A percentile compares a stretch with the other conserved stretches of the same genome.
These are phyloP conservation scores for Hanseniaspora pseudoguilliermondii DNA, from an alignment of 805 yeast genomes.

Conservation along the genomic window DNA sequence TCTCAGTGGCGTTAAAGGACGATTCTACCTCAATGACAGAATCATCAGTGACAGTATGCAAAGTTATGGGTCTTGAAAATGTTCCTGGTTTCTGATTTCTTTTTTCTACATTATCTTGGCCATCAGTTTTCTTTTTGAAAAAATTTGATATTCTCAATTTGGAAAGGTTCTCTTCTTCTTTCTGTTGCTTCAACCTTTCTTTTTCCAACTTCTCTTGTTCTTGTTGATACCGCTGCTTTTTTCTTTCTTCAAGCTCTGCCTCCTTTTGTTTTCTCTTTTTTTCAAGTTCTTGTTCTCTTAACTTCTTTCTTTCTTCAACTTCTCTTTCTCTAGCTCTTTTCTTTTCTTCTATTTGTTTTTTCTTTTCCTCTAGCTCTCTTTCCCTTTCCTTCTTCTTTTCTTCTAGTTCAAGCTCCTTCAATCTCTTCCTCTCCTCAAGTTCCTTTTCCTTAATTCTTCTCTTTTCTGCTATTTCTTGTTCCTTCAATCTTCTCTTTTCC, in stretches of 20 bases:
- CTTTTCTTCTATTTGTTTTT: constrained; percentile 15
- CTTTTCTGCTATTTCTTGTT: constrained; percentile 18
- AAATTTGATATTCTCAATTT: constrained; percentile 27
- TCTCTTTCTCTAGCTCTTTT: constrained; percentile 16
- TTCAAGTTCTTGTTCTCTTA: constrained; percentile 13
- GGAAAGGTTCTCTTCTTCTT: constrained; percentile 25
- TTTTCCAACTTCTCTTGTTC: constrained; percentile 21
- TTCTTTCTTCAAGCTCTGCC: constrained; percentile 19
- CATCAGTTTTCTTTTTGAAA: constrained; percentile 23
- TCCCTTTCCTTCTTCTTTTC: constrained; percentile 8
- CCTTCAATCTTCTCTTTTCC: constrained; percentile 14
- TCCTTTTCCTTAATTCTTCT: constrained; percentile 19
- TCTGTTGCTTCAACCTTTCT: not conserved
- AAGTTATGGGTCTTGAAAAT: constrained; percentile 14
- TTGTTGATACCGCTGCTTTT: constrained; percentile 16
- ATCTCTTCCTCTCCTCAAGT: constrained; percentile 14
- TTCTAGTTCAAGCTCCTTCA: not conserved
- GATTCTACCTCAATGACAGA: constrained; percentile 7
- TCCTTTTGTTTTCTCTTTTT: constrained; percentile 13
- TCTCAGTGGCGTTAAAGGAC: not conserved
- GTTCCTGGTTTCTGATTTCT: constrained; percentile 25
- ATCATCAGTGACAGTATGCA: constrained; percentile 14
- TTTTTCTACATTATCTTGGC: constrained; percentile 17
- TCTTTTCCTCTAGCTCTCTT: constrained; percentile 16
- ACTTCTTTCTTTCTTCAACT: constrained; percentile 12